Evolutionary conservation across 495 filamentous ascomycete species (phyloP).

Genomic region (Penicillium pancosmium): DNA sequence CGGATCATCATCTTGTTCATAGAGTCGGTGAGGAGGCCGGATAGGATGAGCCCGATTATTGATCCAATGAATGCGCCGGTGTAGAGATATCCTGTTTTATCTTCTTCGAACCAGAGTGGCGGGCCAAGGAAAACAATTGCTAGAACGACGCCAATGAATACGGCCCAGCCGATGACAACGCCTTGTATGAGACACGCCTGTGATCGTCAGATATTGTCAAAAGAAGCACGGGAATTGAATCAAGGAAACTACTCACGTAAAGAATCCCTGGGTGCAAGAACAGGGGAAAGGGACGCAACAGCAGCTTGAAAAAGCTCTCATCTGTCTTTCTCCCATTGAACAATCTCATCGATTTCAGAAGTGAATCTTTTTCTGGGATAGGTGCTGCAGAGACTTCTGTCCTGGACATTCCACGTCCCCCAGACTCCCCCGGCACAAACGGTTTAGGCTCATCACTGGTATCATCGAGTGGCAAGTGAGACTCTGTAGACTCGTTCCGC

Average conservation of each 20-base stretch:
- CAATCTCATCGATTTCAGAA: conserved; percentile 57
- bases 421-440: conserved; percentile 9
- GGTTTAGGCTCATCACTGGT: conserved; percentile 19
- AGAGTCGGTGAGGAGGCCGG: conserved; percentile 75
- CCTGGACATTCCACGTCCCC: conserved; percentile 7
- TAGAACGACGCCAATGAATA: conserved; percentile 87
- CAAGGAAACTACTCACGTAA: conserved; percentile 53
- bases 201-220: conserved; percentile 9
- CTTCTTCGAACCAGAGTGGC: conserved; percentile 80
- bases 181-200: conserved; percentile 85
- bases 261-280: conserved; percentile 82
- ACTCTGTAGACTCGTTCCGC: conserved; percentile 16
- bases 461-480: conserved; percentile 13
- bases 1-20: conserved; percentile 69
- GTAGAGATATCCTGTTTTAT: conserved; percentile 85
- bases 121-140: conserved; percentile 79
- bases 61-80: conserved; percentile 85
- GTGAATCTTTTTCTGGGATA: conserved; percentile 50
- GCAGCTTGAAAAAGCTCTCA: conserved; percentile 60
- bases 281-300: conserved; percentile 64
- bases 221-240: neutral
- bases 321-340: conserved; percentile 83
- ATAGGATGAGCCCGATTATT: conserved; percentile 71
- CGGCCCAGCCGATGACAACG: conserved; percentile 90
- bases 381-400: conserved; percentile 16